These are phyloP conservation scores for Podaxis rugospora DNA, from an alignment of 768 basidiomycete genomes.

Conservation along the genomic window DNA sequence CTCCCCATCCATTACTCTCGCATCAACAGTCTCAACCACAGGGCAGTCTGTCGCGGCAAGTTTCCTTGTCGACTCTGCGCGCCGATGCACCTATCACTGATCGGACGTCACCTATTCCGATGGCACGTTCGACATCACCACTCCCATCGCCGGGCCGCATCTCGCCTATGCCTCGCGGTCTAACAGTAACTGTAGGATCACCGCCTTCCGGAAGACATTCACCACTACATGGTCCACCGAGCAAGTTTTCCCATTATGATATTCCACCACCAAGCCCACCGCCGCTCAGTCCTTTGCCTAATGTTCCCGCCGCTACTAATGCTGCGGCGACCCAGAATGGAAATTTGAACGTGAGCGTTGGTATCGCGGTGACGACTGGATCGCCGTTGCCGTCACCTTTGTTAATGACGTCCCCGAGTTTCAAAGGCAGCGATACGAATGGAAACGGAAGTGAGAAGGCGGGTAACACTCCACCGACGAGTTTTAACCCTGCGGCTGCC, in stretches of 20 bases:
- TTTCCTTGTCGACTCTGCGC: slow-evolving; percentile 1
- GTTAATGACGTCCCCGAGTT: slow-evolving; percentile 2
- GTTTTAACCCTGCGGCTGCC: slow-evolving; percentile 2
- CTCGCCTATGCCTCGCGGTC: slow-evolving; percentile 12
- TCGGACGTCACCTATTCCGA: neutral
- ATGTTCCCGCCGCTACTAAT: slow-evolving; percentile 18
- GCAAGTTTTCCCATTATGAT: slow-evolving; percentile 41
- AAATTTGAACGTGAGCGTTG: slow-evolving; percentile 8
- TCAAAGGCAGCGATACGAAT: neutral
- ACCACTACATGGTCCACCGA: slow-evolving; percentile 27
- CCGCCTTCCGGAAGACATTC: slow-evolving; percentile 9
- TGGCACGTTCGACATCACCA: neutral
- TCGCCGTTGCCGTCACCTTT: slow-evolving; percentile 8
- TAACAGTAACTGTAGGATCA: neutral
- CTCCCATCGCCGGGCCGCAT: slow-evolving; percentile 1
- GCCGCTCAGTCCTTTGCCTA: slow-evolving; percentile 40
- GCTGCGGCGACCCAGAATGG: slow-evolving; percentile 1
- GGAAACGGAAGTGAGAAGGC: neutral
- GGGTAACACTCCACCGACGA: neutral
- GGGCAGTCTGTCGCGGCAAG: neutral
- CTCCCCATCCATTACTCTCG: neutral
- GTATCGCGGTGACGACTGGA: slow-evolving; percentile 6
- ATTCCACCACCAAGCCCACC: slow-evolving; percentile 51
- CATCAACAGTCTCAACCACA: neutral
- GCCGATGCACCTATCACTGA: neutral